A percentile compares a stretch with the other conserved stretches of the same genome.
phyloP scores from a whole-genome alignment of 805 yeast genomes.

The Saccharomycopsis amapae region DNA sequence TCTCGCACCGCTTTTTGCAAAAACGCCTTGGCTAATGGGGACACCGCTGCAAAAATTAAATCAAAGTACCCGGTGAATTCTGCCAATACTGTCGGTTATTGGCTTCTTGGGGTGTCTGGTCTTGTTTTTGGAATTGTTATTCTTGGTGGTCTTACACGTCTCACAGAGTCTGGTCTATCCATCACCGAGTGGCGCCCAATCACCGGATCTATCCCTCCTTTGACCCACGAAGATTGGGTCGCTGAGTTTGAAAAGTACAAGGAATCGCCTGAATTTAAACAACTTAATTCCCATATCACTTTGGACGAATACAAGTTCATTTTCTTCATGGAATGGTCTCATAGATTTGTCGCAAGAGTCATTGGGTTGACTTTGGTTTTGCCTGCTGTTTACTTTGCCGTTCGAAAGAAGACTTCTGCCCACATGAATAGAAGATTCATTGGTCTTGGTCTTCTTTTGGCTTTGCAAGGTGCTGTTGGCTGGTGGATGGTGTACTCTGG shows the following conservation, averaged over 20 bases:
- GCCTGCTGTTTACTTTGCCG: constrained; percentile 81
- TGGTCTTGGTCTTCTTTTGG: constrained; percentile 70
- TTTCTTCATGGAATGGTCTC: constrained; percentile 97
- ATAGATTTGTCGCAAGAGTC: constrained; percentile 83
- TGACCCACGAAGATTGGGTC: constrained; percentile 76
- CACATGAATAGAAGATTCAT: constrained; percentile 62
- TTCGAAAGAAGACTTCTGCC: constrained; percentile 54
- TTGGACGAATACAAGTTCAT: constrained; percentile 92
- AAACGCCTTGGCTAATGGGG: no score
- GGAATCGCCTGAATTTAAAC: constrained; percentile 84
- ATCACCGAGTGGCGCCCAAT: constrained; percentile 99
- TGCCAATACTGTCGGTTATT: constrained; percentile 65
- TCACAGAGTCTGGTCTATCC: constrained; percentile 92
- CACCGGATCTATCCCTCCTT: constrained; percentile 90
- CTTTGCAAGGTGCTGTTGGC: constrained; percentile 92
- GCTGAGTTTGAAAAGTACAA: constrained; percentile 74
- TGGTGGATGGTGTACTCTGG: constrained; percentile 99
- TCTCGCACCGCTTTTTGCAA: no score
- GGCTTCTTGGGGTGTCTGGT: constrained; percentile 83
- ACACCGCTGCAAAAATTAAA: neutral
- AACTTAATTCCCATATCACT: constrained; percentile 80
- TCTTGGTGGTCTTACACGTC: constrained; percentile 91
- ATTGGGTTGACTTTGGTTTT: constrained; percentile 77
- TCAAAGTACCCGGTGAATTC: constrained; percentile 31
- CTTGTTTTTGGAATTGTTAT: constrained; percentile 92